phyloP scores from a whole-genome alignment of 2,329 filamentous ascomycete species.

The Sordariomycetes sp. region DNA sequence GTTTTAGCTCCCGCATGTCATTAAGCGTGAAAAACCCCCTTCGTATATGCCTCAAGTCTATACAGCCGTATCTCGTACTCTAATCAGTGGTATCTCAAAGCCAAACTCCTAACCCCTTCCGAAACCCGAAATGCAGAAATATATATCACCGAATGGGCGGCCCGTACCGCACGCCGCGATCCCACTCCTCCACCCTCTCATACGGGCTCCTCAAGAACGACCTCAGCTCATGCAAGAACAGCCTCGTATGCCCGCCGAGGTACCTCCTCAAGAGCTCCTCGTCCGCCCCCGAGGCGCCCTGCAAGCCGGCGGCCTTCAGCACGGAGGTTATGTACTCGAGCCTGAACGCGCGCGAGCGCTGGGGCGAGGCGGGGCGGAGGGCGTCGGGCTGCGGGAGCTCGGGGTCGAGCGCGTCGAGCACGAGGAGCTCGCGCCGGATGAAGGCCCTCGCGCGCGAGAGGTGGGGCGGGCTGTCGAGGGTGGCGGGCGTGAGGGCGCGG shows the following conservation, averaged over 20 bases:
- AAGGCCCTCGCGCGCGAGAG: conserved; percentile 70
- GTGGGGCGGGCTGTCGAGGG: conserved; percentile 49
- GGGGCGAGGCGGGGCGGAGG: not conserved
- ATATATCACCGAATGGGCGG: conserved; percentile 6
- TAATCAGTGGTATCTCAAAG: not conserved
- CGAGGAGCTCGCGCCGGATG: conserved; percentile 72
- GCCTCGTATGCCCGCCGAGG: conserved; percentile 59
- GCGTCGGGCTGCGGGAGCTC: not conserved
- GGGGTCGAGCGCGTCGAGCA: conserved; percentile 39
- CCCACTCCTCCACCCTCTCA: conserved; percentile 63
- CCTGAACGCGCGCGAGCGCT: conserved; percentile 43
- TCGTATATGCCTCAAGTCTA: not conserved
- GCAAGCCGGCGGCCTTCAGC: conserved; percentile 71
- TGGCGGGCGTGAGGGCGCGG: not conserved
- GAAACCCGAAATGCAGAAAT: not conserved
- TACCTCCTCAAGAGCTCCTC: conserved; percentile 73
- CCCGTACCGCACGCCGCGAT: conserved; percentile 64
- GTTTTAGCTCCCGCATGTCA: not conserved
- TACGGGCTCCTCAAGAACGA: conserved; percentile 78
- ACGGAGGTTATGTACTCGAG: conserved; percentile 80
- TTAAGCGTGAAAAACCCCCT: not conserved
- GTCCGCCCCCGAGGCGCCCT: conserved; percentile 66
- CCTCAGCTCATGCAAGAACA: conserved; percentile 79
- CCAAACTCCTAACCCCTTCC: not conserved
- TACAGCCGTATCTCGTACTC: not conserved